A percentile compares a stretch with the other conserved stretches of the same genome.
These are phyloP conservation scores for Aspergillus persii DNA, from an alignment of 2,329 filamentous ascomycete species.

Conservation along the genomic window DNA sequence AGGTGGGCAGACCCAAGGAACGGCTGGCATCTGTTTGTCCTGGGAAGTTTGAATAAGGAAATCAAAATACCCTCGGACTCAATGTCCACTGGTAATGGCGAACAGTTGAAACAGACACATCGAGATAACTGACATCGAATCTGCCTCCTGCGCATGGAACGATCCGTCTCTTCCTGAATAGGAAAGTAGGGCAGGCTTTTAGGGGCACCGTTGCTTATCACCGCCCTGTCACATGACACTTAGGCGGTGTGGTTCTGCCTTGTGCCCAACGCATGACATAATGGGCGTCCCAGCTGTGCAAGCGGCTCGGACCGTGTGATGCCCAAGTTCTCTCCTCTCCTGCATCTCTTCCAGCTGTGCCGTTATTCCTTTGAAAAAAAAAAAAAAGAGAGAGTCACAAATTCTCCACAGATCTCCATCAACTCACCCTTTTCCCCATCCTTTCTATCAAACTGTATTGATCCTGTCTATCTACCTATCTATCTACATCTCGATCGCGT, in stretches of 20 bases:
- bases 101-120: no score
- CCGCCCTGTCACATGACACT: no score
- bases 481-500: background rate
- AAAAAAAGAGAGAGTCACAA: no score
- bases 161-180: background rate
- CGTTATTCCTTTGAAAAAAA: no score
- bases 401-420: background rate
- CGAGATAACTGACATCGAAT: no score
- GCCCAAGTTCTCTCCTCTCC: background rate
- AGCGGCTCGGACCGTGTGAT: background rate
- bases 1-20: background rate
- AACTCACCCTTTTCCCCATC: no score
- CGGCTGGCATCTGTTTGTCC: background rate
- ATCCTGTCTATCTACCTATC: background rate
- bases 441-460: background rate
- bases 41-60: no score
- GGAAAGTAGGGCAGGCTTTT: background rate
- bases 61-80: no score
- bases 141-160: no score
- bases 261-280: background rate
- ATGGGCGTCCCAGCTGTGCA: background rate
- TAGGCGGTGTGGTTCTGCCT: background rate
- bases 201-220: background rate
- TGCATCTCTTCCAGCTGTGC: no score
- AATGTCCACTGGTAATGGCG: no score